A percentile compares a stretch with the other conserved stretches of the same genome.
phyloP scores from a whole-genome alignment of 768 basidiomycete species.

The Lanmaoa rubissima region DNA sequence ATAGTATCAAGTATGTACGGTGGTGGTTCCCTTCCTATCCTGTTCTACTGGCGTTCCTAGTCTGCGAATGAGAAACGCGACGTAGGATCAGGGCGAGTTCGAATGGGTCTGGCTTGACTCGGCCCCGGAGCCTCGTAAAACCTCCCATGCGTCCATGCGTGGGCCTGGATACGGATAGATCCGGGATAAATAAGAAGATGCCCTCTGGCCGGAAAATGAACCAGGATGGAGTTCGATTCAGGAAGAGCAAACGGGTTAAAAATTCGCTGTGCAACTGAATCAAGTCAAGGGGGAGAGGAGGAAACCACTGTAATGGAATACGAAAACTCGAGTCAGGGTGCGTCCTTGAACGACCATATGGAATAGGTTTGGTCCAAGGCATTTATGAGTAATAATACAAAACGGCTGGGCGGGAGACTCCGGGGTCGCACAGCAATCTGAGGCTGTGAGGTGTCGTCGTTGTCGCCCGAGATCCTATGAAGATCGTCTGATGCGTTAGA shows the following conservation, averaged over 20 bases:
- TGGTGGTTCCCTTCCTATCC: not conserved
- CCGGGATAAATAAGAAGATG: slow-evolving; percentile 27
- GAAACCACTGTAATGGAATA: slow-evolving; percentile 20
- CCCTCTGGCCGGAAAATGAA: slow-evolving; percentile 8
- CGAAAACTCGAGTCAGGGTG: slow-evolving; percentile 19
- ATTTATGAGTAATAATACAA: slow-evolving; percentile 39
- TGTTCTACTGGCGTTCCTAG: slow-evolving; percentile 7
- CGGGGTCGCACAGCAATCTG: slow-evolving; percentile 14
- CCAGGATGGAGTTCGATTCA: slow-evolving; percentile 18
- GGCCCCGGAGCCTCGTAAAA: slow-evolving; percentile 5
- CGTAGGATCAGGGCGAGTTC: not conserved
- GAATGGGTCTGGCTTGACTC: not conserved
- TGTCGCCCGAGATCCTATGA: slow-evolving; percentile 22
- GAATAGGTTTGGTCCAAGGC: slow-evolving; percentile 24
- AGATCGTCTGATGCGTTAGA: slow-evolving; percentile 23
- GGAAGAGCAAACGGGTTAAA: slow-evolving; percentile 16
- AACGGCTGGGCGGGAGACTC: slow-evolving; percentile 11
- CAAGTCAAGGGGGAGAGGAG: slow-evolving; percentile 6
- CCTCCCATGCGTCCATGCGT: not conserved
- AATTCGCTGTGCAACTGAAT: slow-evolving; percentile 15
- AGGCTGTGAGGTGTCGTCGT: slow-evolving; percentile 19
- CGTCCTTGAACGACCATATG: slow-evolving; percentile 22
- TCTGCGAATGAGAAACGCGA: slow-evolving; percentile 3
- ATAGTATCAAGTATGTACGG: slow-evolving; percentile 20
- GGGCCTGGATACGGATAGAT: slow-evolving; percentile 17